Evolutionary conservation across 2,329 filamentous ascomycete species (phyloP), one percentile per base, ranked within the genome.

Genomic region (Aspergillus nomiae): DNA sequence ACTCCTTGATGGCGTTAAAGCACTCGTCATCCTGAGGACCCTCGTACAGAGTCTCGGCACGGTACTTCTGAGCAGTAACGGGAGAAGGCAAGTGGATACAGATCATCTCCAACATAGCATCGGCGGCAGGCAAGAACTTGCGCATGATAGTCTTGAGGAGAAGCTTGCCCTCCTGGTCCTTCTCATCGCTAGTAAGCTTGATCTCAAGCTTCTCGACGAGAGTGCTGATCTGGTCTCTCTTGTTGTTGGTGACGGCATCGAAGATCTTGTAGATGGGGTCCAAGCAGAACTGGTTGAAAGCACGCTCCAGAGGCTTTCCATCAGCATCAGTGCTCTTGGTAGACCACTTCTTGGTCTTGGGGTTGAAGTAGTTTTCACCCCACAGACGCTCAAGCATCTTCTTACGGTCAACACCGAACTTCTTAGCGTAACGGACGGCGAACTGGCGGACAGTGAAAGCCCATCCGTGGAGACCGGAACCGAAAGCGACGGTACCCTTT

Each of bases 371-470:
- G 89, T 93, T 97, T 90, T 99, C 95, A 74, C 95, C 95, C 95
- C 95, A 99, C 74, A 99, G 92, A 90, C 95, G 93, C 87, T 97
- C 92, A 92, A 98, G 97, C 95, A 99, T 97, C 92, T 98, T 98
- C 86, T 90, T 91, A 84, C 94, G 94, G 90, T 99, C 94, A 76
- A 99, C 95, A 91, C 95, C 95, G 78, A 99, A 99, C 86, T 99
- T 99, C 93, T 98, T 98, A 84, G 94, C 91, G 83, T 99, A 99
- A 77, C 90, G 89, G 80, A 88, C 83, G 75, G 95, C 95, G 84
- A 99, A 99, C 84, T 99, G 95, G 79, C 95, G 92, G 86, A 98
- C 85, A 77, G 95, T 99, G 90, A 99, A 99, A 78, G 93, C 94
- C 95, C 95, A 99, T 83, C 95, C 95, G 87, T 99, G 95, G 70